Conservation (phyloP, 805 yeast species). For the Cyberlindnera euphorbiiphila region DNA sequence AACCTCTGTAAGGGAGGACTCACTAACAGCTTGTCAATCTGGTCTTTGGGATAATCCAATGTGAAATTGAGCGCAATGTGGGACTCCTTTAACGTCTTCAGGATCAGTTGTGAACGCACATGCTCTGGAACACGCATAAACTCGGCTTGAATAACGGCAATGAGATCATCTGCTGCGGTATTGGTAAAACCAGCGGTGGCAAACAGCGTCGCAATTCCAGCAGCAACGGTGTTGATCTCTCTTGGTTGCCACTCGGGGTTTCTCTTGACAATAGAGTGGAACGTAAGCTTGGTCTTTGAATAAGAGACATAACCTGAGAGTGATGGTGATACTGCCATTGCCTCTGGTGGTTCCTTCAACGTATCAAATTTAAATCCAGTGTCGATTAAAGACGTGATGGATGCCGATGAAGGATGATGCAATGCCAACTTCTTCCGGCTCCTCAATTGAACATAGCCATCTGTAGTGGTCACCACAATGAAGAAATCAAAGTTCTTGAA, state of each 20-base stretch:
- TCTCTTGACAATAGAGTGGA: constrained; percentile 6
- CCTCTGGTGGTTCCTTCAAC: constrained; percentile 31
- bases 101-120: constrained; percentile 33
- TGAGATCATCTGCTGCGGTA: constrained; percentile 64
- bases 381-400: constrained; percentile 44
- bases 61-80: constrained; percentile 75
- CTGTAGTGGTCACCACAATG: constrained; percentile 36
- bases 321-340: constrained; percentile 48
- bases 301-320: constrained; percentile 38
- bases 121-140: constrained; percentile 29
- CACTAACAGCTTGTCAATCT: constrained; percentile 68
- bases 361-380: constrained; percentile 50
- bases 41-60: constrained; percentile 66
- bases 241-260: constrained; percentile 8
- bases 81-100: constrained; percentile 54
- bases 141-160: constrained; percentile 51
- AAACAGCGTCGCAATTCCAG: constrained; percentile 61
- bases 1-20: constrained; percentile 76
- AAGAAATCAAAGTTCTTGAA: constrained; percentile 38
- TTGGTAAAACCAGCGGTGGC: constrained; percentile 69
- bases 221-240: constrained; percentile 37
- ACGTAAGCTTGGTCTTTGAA: constrained; percentile 21
- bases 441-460: constrained; percentile 45
- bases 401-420: constrained; percentile 27
- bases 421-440: constrained; percentile 34